Evolutionary conservation across 331 rosid genomes (phyloP), one percentile per base, ranked within the genome.

Genomic region (Quercus lobata): DNA sequence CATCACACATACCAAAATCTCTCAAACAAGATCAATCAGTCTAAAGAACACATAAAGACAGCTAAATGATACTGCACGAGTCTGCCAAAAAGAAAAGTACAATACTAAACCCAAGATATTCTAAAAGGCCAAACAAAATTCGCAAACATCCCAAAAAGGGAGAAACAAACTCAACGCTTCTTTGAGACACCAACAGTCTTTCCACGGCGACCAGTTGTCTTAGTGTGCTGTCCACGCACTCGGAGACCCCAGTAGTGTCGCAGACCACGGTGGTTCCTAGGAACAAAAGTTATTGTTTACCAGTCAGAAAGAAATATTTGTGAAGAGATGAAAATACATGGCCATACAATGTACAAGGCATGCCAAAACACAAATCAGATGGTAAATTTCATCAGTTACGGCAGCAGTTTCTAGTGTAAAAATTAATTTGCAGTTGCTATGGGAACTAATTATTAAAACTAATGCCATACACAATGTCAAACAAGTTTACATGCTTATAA

Each of bases 171-270:
- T 88, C 76, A 90, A 57, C 92, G 94, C 83, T 90, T 90, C 80
- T 90, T 90, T 6, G 94, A 90, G 73, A 90, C 94, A 90, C 92
- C 94, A 62, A 90, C 94, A 75, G 94, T 90, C 88, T 90, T 90
- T 18, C 94, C 94, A 73, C 94, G 80, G 52, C 94, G 90, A 55
- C 94, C 94, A 7, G 94, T 90, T 27, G 94, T 90, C 83, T 90
- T 90, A 71, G 94, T 90, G 84, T 90, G 94, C 91, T 90, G 94
- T 54, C 94, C 94, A 54, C 94, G 94, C 32, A 90, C 94, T 6
- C 94, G 90, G 55, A 91, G 95, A 70, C 91, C 92, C 95, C 92
- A 90, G 86, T 90, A 90, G 78, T 90, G 94, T n/a, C 94, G 87
- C 63, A 90, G 84, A 83, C 94, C 94, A 72, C 94, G 94, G 84